Percentiles rank a stretch among this genome's conserved stretches.
Evolutionary conservation across 2,329 filamentous ascomycete species (phyloP).

Genomic region (Aspergillus texensis): DNA sequence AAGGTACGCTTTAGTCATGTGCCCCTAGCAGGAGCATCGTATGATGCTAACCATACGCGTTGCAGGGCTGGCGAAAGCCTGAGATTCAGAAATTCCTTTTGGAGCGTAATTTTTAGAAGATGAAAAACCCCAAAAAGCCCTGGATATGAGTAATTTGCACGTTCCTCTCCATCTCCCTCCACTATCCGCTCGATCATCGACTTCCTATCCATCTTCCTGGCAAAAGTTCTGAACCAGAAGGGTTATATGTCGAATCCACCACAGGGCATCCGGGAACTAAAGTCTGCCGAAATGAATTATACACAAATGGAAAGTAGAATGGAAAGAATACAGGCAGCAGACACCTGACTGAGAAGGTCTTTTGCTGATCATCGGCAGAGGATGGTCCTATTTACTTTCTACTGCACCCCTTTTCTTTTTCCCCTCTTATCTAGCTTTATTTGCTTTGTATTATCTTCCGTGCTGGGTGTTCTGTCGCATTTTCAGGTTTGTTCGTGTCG

Average conservation of each 20-base stretch:
- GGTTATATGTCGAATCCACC: not conserved
- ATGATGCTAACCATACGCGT: constrained; percentile 16
- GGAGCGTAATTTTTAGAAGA: constrained; percentile 45
- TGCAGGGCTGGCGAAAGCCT: constrained; percentile 53
- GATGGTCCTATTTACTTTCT: constrained; percentile 14
- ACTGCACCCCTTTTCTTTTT: constrained; percentile 13
- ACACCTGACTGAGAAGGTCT: not conserved
- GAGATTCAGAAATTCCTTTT: constrained; percentile 53
- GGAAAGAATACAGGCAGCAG: constrained; percentile 5
- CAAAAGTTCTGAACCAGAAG: not conserved
- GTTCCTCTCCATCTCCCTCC: not conserved
- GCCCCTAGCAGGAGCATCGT: not conserved
- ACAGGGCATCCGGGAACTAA: not conserved
- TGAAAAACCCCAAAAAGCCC: not conserved
- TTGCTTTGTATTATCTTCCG: constrained; percentile 18
- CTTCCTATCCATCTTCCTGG: constrained; percentile 1
- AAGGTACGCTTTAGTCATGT: constrained; percentile 56
- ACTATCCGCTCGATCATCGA: constrained; percentile 4
- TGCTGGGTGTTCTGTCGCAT: constrained; percentile 28
- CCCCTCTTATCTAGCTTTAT: constrained; percentile 13
- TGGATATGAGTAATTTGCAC: constrained; percentile 3
- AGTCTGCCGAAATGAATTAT: not conserved
- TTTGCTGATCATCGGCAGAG: not conserved
- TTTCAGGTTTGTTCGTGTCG: constrained; percentile 7
- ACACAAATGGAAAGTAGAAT: not conserved